A percentile compares a stretch with the other conserved stretches of the same genome.
phyloP scores from a whole-genome alignment of 2,329 filamentous ascomycete genomes.

The Pseudogymnoascus sp. region DNA sequence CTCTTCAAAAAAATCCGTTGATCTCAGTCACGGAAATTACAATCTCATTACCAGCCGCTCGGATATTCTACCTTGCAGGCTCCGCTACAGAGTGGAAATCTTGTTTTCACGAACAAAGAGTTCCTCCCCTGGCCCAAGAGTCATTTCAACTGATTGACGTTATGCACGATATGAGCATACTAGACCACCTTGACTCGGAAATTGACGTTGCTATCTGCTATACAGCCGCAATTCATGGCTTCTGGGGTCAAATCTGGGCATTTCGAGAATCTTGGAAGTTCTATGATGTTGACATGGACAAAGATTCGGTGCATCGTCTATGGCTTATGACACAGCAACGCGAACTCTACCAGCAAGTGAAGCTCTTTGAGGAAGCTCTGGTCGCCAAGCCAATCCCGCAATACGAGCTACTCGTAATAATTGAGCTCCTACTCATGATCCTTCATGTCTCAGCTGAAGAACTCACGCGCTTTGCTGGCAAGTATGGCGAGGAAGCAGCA shows the following conservation, averaged over 20 bases:
- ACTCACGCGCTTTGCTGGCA: slow-evolving; percentile 17
- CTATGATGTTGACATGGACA: neutral
- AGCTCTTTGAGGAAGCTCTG: neutral
- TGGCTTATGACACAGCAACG: slow-evolving; percentile 13
- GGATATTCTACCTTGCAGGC: neutral
- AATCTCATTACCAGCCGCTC: neutral
- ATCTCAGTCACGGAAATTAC: neutral
- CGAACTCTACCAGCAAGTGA: slow-evolving; percentile 11
- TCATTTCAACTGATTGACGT: neutral
- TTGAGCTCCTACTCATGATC: slow-evolving; percentile 16
- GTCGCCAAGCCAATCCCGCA: neutral
- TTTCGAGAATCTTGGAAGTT: slow-evolving; percentile 12
- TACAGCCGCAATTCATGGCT: slow-evolving; percentile 10
- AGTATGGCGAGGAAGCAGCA: slow-evolving; percentile 16
- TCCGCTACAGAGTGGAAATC: neutral
- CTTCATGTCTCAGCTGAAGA: slow-evolving; percentile 14
- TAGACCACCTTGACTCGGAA: neutral
- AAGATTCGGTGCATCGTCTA: slow-evolving; percentile 11
- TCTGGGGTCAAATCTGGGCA: slow-evolving; percentile 16
- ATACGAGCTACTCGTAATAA: slow-evolving; percentile 2
- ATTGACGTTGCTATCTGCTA: slow-evolving; percentile 12
- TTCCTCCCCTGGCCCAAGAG: neutral
- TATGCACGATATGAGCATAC: neutral
- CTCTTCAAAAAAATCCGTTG: neutral
- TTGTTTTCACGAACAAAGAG: neutral